Conservation (phyloP, 164 flowering plant species). For the Tetracentron sinense region DNA sequence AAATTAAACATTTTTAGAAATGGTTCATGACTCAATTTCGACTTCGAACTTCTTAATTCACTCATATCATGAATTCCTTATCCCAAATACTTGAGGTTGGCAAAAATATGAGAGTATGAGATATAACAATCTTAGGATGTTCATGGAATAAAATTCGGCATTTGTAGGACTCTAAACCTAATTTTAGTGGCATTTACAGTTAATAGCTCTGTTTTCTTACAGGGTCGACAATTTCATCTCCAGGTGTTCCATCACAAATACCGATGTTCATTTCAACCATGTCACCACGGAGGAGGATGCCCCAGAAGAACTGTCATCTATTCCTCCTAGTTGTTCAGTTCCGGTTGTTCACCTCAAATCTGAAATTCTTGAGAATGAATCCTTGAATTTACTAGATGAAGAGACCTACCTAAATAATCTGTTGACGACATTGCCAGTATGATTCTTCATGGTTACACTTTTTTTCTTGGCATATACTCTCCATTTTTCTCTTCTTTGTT, state of each 20-base stretch:
- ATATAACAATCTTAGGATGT: background rate
- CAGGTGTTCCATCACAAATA: constrained; percentile 52
- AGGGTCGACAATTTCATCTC: constrained; percentile 38
- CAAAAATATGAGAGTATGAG: no score
- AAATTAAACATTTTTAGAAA: no score
- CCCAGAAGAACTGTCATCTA: constrained; percentile 33
- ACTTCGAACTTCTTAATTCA: no score
- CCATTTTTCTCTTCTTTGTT: background rate
- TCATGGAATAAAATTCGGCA: background rate
- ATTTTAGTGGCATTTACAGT: background rate
- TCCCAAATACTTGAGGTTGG: no score
- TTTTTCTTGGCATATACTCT: background rate
- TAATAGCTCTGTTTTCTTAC: constrained; percentile 4
- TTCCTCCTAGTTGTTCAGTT: constrained; percentile 37
- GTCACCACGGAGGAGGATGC: constrained; percentile 40
- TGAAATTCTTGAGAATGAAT: constrained; percentile 50
- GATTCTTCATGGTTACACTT: background rate
- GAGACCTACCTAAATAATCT: constrained; percentile 51
- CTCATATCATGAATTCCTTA: no score
- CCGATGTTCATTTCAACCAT: constrained; percentile 40
- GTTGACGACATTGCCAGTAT: constrained; percentile 77
- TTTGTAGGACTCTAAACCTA: background rate
- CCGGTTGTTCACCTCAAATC: constrained; percentile 56
- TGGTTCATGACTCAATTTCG: no score
- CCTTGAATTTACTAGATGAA: constrained; percentile 49